Evolutionary conservation across 805 yeast species (phyloP), one percentile per base, ranked within the genome.

Genomic region (Diddensiella santjacobensis): DNA sequence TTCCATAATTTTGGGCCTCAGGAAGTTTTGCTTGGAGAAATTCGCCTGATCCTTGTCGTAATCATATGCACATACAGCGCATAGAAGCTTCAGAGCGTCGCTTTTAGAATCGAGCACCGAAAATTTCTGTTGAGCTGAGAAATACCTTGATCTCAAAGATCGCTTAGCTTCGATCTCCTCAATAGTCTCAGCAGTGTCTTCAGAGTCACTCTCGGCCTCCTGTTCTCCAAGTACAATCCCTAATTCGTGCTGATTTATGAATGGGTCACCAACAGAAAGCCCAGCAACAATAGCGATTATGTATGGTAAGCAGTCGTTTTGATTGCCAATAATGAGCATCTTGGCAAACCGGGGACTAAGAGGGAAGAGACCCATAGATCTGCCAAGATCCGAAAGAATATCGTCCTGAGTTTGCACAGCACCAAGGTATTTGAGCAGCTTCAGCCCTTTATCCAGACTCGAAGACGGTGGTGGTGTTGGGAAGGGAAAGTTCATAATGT

Each of bases 211-310:
- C 13, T 8, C 13, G 8, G 11, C 31, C 13, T 26, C 31, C 11
- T 13, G 8, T n/a, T n/a, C n/a, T 18, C 60, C 52, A 40, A 62
- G 53, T 41, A 56, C 62, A 22, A 84, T 70, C 0, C 93, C 91
- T 8, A 87, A 63, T 59, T 87, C 96, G 53, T 77, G 78, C 61
- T 85, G 95, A 36, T 73, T 74, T 29, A 87, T 66, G 58, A 88
- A 89, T 13, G 96, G 96, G 59, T 90, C 95, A 3, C 97, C 97
- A 39, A 93, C 97, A 0, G 97, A 83, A 26, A 93, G 69, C 0
- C 89, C 96, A 26, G 97, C 84, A 1, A 93, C 97, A 46, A 93
- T 75, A 0, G 97, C 93, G 40, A 93, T 80, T n/a, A 93, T 75
- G 61, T 87, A 91, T 0, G 95, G 88, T 48, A 93, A 69, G 65